phyloP scores from a whole-genome alignment of 805 yeast species.

The Candida quercuum region DNA sequence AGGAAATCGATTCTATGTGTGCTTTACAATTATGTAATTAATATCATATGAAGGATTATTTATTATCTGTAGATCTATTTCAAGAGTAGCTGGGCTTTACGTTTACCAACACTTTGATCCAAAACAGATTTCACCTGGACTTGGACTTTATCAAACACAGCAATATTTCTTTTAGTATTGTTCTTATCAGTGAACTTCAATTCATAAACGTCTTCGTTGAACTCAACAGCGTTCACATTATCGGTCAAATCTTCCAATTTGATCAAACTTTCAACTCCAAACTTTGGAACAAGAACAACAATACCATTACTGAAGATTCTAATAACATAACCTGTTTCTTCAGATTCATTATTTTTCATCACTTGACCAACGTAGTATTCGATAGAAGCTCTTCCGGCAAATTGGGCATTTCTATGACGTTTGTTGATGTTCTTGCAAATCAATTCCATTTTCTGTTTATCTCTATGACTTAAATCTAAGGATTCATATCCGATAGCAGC shows the following conservation, averaged over 20 bases:
- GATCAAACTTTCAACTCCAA: slow-evolving; percentile 92
- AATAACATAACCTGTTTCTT: slow-evolving; percentile 86
- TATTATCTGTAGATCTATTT: slow-evolving; percentile 23
- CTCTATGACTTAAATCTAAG: slow-evolving; percentile 75
- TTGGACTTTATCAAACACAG: slow-evolving; percentile 78
- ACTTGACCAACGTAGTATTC: slow-evolving; percentile 98
- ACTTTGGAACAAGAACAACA: slow-evolving; percentile 90
- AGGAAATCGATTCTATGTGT: too few relatives aligned
- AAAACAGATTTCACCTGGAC: slow-evolving; percentile 79
- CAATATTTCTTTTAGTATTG: slow-evolving; percentile 43
- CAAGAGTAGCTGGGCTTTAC: slow-evolving; percentile 76
- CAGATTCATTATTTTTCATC: slow-evolving; percentile 75
- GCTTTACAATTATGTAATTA: too few relatives aligned
- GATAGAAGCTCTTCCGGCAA: slow-evolving; percentile 97
- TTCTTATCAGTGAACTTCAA: slow-evolving; percentile 50
- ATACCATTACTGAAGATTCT: slow-evolving; percentile 92
- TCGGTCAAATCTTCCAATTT: slow-evolving; percentile 69
- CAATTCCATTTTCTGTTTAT: slow-evolving; percentile 83
- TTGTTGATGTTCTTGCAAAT: slow-evolving; percentile 85
- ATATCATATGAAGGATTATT: not conserved
- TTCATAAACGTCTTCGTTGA: slow-evolving; percentile 74
- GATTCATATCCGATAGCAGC: slow-evolving; percentile 97
- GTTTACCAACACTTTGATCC: slow-evolving; percentile 86
- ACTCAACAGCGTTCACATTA: slow-evolving; percentile 55
- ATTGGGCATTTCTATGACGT: slow-evolving; percentile 96